Percentiles rank a stretch among this genome's conserved stretches.
These are phyloP conservation scores for Phaffia australis DNA, from an alignment of 768 basidiomycete genomes.

Conservation along the genomic window DNA sequence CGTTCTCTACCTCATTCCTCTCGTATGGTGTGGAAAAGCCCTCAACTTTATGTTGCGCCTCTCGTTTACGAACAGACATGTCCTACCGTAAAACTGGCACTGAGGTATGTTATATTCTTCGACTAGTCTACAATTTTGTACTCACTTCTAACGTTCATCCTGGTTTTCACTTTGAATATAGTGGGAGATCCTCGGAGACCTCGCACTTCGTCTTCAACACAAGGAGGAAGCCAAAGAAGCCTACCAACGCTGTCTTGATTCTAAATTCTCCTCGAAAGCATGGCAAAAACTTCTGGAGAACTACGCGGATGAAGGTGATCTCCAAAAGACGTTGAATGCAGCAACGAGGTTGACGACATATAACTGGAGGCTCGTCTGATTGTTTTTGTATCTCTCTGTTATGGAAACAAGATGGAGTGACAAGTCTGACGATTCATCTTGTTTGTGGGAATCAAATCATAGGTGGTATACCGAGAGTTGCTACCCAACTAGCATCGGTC, in stretches of 20 bases:
- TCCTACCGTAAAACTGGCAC: conserved; percentile 92
- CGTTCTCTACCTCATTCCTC: background rate
- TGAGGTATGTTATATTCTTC: conserved; percentile 43
- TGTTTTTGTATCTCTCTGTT: background rate
- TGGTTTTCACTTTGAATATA: conserved; percentile 2
- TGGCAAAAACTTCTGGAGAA: conserved; percentile 89
- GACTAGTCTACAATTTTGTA: background rate
- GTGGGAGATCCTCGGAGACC: conserved; percentile 96
- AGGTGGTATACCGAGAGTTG: conserved; percentile 80
- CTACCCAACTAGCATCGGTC: conserved; percentile 21
- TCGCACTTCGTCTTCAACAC: conserved; percentile 86
- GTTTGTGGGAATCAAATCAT: conserved; percentile 28
- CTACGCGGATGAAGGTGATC: conserved; percentile 94
- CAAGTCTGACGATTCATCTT: background rate
- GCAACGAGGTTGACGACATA: conserved; percentile 89
- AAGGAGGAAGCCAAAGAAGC: conserved; percentile 98
- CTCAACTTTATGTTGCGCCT: background rate
- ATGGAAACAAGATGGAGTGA: background rate
- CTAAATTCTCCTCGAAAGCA: conserved; percentile 77
- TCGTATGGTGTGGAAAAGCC: background rate
- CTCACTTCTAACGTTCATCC: background rate
- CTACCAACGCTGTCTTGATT: conserved; percentile 85
- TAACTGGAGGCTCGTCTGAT: conserved; percentile 45
- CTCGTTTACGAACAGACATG: conserved; percentile 43
- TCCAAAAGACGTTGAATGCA: conserved; percentile 78